Evolutionary conservation across 805 yeast genomes (phyloP).

Genomic region (Suhomyces canberraensis): DNA sequence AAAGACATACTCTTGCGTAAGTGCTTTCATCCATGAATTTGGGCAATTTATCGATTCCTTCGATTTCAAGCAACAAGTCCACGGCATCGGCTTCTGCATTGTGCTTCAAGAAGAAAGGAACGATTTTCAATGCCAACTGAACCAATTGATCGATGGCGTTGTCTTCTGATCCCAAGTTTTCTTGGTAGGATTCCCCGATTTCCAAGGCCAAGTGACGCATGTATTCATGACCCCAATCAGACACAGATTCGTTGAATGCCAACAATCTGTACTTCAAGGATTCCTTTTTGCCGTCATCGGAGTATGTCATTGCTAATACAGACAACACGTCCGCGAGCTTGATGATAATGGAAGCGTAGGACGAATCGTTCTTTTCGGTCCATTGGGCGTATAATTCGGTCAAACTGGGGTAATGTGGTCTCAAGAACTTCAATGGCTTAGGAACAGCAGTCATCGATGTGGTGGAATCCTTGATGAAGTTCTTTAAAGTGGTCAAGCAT

Average conservation of each 20-base stretch:
- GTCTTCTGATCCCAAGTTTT: constrained; percentile 37
- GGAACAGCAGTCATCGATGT: constrained; percentile 99
- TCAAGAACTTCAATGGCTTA: constrained; percentile 90
- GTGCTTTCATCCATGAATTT: constrained; percentile 82
- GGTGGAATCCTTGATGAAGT: constrained; percentile 83
- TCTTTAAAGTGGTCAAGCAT: constrained; percentile 60
- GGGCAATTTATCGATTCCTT: constrained; percentile 77
- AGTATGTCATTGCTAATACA: constrained; percentile 91
- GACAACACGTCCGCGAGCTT: constrained; percentile 85
- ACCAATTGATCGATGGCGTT: constrained; percentile 44
- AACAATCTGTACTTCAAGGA: constrained; percentile 74
- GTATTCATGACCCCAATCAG: constrained; percentile 98
- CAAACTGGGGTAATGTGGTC: constrained; percentile 79
- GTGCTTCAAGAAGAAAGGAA: constrained; percentile 86
- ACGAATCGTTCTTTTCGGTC: constrained; percentile 37
- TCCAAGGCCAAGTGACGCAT: constrained; percentile 93
- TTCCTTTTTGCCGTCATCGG: constrained; percentile 76
- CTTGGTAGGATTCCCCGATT: constrained; percentile 83
- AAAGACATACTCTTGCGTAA: constrained; percentile 84
- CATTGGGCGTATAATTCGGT: constrained; percentile 65
- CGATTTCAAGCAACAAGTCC: constrained; percentile 86
- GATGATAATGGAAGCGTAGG: constrained; percentile 34
- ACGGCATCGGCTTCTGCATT: constrained; percentile 99
- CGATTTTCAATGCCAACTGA: constrained; percentile 68
- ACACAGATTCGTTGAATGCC: constrained; percentile 54